A percentile compares a stretch with the other conserved stretches of the same genome.
Evolutionary conservation across 31 red algal genomes (phyloP).

Genomic region (Asparagopsis taxiformis): DNA sequence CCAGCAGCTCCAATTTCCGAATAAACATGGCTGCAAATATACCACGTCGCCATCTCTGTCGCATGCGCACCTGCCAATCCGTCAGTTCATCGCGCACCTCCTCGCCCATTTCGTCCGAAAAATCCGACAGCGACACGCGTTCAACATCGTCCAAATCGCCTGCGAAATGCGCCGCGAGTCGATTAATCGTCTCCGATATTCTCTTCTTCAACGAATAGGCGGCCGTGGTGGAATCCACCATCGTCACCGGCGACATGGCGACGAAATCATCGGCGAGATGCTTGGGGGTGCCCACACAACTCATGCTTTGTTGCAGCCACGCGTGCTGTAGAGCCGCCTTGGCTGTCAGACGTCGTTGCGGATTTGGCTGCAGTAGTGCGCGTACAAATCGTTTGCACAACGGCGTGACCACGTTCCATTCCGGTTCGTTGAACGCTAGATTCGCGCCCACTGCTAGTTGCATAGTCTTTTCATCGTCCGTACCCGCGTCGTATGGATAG

Average conservation of each 20-base stretch:
- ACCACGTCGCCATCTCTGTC: not conserved
- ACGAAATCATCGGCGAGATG: not conserved
- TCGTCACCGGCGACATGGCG: not conserved
- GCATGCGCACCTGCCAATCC: not conserved
- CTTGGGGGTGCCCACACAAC: not conserved
- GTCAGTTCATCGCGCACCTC: not conserved
- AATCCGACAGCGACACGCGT: not conserved
- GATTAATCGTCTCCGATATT: not conserved
- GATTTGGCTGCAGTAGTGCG: not conserved
- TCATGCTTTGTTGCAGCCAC: not conserved
- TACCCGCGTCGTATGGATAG: constrained; percentile 57
- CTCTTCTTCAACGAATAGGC: not conserved
- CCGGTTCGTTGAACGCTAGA: constrained; percentile 21
- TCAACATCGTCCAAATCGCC: not conserved
- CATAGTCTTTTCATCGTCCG: constrained; percentile 55
- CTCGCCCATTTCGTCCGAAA: not conserved
- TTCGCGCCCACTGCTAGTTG: constrained; percentile 2
- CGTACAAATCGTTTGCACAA: not conserved
- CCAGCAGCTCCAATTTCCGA: not conserved
- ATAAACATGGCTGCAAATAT: not conserved
- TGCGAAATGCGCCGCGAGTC: not conserved
- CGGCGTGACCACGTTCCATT: not conserved
- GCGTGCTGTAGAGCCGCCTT: not conserved
- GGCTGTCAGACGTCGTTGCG: not conserved
- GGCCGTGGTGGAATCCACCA: not conserved